These are phyloP conservation scores for Zasmidium cellare DNA, from an alignment of 2,329 filamentous ascomycete genomes.

Conservation along the genomic window DNA sequence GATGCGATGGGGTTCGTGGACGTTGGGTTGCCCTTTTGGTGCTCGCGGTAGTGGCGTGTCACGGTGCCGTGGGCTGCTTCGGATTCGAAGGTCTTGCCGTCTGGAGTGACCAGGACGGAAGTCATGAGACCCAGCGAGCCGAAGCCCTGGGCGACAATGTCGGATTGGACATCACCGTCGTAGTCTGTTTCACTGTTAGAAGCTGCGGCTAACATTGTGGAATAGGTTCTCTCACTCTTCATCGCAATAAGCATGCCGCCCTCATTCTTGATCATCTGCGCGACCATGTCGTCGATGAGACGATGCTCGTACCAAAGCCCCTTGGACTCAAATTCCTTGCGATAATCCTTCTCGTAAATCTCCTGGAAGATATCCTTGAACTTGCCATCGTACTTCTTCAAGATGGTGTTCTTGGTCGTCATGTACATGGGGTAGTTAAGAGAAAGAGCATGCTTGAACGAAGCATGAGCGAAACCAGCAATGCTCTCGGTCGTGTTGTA, in stretches of 20 bases:
- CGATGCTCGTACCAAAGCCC: slow-evolving; percentile 99
- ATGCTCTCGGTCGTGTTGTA: slow-evolving; percentile 99
- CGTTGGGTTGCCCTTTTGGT: slow-evolving; percentile 96
- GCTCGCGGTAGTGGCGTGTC: slow-evolving; percentile 96
- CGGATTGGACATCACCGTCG: slow-evolving; percentile 97
- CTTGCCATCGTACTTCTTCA: slow-evolving; percentile 97
- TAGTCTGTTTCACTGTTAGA: slow-evolving; percentile 67
- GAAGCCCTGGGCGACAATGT: slow-evolving; percentile 97
- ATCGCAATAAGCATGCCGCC: slow-evolving; percentile 96
- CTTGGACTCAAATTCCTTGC: slow-evolving; percentile 84
- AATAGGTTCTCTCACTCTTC: slow-evolving; percentile 70
- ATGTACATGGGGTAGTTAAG: slow-evolving; percentile 95
- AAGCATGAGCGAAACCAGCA: slow-evolving; percentile 88
- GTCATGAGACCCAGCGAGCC: slow-evolving; percentile 98
- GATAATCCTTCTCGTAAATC: slow-evolving; percentile 85
- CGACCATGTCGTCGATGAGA: slow-evolving; percentile 99
- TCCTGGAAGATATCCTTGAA: slow-evolving; percentile 99
- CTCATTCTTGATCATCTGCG: slow-evolving; percentile 99
- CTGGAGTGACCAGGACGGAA: slow-evolving; percentile 92
- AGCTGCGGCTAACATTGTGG: neutral
- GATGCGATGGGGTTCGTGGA: slow-evolving; percentile 98
- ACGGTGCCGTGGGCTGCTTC: slow-evolving; percentile 98
- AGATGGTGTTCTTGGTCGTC: slow-evolving; percentile 99
- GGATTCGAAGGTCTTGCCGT: slow-evolving; percentile 95
- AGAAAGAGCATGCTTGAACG: slow-evolving; percentile 89